Evolutionary conservation across 1,139 yeast genomes (phyloP).

Genomic region (Sugiyamaella japonica): DNA sequence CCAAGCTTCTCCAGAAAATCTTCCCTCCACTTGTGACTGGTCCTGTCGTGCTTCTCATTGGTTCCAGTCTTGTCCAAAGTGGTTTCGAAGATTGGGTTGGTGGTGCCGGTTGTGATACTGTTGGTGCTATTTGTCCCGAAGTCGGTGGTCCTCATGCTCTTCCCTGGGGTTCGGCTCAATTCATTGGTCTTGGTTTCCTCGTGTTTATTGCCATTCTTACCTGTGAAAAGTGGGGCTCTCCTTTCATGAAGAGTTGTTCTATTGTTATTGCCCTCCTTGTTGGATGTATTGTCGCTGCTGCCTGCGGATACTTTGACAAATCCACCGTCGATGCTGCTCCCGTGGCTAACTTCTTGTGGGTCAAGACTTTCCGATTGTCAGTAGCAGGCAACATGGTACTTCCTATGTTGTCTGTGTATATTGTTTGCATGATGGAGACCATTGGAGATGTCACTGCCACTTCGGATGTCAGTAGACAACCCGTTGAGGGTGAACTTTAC

Average conservation of each 20-base stretch:
- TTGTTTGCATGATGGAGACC: constrained; percentile 84
- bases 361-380: constrained; percentile 69
- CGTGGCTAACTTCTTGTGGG: constrained; percentile 85
- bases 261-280: constrained; percentile 79
- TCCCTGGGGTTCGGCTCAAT: constrained; percentile 83
- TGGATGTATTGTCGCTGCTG: constrained; percentile 91
- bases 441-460: constrained; percentile 94
- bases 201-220: constrained; percentile 72
- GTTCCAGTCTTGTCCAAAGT: constrained; percentile 61
- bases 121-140: constrained; percentile 47
- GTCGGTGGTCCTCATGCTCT: constrained; percentile 53
- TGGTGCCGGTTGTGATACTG: constrained; percentile 57
- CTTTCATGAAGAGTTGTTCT: constrained; percentile 90
- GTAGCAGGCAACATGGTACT: constrained; percentile 82
- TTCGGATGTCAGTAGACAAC: constrained; percentile 81
- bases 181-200: constrained; percentile 80
- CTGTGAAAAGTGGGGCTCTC: constrained; percentile 88
- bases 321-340: constrained; percentile 65
- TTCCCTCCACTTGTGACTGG: constrained; percentile 93
- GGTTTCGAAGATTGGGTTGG: constrained; percentile 89
- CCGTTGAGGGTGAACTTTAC: constrained; percentile 74
- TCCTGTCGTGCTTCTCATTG: constrained; percentile 83
- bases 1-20: constrained; percentile 62
- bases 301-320: constrained; percentile 74
- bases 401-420: constrained; percentile 78